A percentile compares a stretch with the other conserved stretches of the same genome.
These are phyloP conservation scores for Trichoderma polysporum DNA, from an alignment of 2,329 filamentous ascomycete species.

Conservation along the genomic window DNA sequence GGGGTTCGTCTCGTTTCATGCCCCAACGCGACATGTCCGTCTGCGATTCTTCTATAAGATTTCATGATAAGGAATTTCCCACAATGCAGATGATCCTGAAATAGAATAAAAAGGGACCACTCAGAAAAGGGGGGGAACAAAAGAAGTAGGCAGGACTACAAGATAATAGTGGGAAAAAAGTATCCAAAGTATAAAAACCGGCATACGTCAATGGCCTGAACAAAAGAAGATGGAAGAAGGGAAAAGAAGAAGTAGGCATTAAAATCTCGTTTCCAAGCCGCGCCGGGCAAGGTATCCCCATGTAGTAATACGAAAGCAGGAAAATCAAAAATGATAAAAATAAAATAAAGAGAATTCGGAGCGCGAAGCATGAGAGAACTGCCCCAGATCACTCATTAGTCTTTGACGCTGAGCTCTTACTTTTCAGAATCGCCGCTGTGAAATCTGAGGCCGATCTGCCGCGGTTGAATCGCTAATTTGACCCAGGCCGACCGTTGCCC, in stretches of 20 bases:
- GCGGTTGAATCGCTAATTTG: conserved; percentile 20
- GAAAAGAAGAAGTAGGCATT: background rate
- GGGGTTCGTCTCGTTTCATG: background rate
- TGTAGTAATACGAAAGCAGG: background rate
- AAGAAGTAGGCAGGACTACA: conserved; percentile 1
- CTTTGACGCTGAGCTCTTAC: conserved; percentile 10
- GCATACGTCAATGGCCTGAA: background rate
- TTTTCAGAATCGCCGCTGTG: conserved; percentile 12
- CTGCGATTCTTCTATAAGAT: conserved; percentile 2
- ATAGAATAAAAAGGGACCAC: background rate
- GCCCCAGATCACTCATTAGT: conserved; percentile 16
- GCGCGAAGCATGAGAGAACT: background rate
- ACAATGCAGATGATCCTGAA: background rate
- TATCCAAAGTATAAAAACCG: background rate
- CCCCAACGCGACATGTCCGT: background rate
- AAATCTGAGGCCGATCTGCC: conserved; percentile 9
- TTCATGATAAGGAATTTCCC: background rate
- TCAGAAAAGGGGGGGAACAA: conserved; percentile 18
- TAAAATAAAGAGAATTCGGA: background rate
- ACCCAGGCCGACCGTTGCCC: background rate
- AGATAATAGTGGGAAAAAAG: background rate
- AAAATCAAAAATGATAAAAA: background rate
- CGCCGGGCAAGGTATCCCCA: background rate
- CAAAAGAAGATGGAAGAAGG: background rate
- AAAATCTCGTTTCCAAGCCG: background rate